Percentiles rank a stretch among this genome's conserved stretches.
phyloP scores from a whole-genome alignment of 371 early-diverging fungal genomes.

The Mortierella sp. region DNA sequence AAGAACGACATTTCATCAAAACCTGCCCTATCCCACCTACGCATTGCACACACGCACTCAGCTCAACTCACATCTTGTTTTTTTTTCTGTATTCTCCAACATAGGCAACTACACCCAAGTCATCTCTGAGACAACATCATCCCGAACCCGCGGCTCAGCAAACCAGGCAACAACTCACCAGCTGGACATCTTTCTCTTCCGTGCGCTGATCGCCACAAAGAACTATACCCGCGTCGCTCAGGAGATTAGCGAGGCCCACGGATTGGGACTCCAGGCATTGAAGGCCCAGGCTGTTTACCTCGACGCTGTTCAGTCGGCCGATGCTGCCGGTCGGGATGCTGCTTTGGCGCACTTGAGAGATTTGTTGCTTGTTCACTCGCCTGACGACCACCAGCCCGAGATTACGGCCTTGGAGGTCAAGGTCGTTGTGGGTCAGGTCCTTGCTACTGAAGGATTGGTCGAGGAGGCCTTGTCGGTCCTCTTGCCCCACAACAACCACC shows the following conservation, averaged over 20 bases:
- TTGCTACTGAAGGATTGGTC: slow-evolving; percentile 58
- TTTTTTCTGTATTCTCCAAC: not conserved
- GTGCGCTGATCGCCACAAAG: slow-evolving; percentile 50
- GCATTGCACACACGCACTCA: not conserved
- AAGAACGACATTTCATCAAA: not conserved
- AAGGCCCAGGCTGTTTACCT: slow-evolving; percentile 56
- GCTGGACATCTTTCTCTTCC: slow-evolving; percentile 49
- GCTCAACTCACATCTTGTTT: not conserved
- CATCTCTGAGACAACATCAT: slow-evolving; percentile 37
- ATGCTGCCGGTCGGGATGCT: slow-evolving; percentile 47
- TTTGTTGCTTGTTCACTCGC: slow-evolving; percentile 33
- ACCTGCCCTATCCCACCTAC: not conserved
- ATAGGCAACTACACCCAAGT: slow-evolving; percentile 55
- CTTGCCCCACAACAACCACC: slow-evolving; percentile 76
- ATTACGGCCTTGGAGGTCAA: slow-evolving; percentile 49
- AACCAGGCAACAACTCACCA: slow-evolving; percentile 38
- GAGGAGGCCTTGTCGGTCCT: slow-evolving; percentile 80
- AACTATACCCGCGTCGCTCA: slow-evolving; percentile 55
- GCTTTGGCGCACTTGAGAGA: slow-evolving; percentile 50
- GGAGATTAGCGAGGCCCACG: slow-evolving; percentile 45
- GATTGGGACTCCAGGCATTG: slow-evolving; percentile 50
- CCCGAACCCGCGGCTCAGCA: slow-evolving; percentile 31
- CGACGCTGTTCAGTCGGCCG: slow-evolving; percentile 55
- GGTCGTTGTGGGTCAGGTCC: slow-evolving; percentile 66
- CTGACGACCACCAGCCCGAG: slow-evolving; percentile 45